Percentiles rank a stretch among this genome's conserved stretches.
Conservation (phyloP, 108 stramenopile genomes). For the Pseudonitzschia multiseries region DNA sequence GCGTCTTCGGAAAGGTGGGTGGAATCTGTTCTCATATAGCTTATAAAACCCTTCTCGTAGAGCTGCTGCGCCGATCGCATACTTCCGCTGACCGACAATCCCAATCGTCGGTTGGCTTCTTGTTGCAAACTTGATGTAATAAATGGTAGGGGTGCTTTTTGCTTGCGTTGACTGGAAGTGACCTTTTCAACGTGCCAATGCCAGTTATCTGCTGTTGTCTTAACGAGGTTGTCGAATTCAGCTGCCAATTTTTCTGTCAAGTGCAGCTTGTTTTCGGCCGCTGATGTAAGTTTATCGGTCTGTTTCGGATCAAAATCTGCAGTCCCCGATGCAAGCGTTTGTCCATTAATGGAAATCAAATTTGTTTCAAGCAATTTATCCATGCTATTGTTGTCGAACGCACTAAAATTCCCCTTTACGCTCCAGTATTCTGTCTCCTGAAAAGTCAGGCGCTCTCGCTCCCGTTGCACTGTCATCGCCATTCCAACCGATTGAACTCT, state of each 20-base stretch:
- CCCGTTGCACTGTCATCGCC: conserved; percentile 61
- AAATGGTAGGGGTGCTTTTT: conserved; percentile 58
- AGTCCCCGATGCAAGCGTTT: conserved; percentile 41
- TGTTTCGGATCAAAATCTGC: conserved; percentile 58
- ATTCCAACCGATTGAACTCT: conserved; percentile 77
- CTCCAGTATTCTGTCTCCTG: conserved; percentile 58
- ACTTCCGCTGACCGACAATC: conserved; percentile 55
- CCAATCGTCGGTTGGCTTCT: conserved; percentile 59
- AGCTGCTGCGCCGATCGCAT: conserved; percentile 78
- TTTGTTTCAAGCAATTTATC: conserved; percentile 37
- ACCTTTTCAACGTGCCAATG: conserved; percentile 36
- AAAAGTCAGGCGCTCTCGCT: conserved; percentile 67
- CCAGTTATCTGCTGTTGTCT: conserved; percentile 11
- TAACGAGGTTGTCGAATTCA: conserved; percentile 17
- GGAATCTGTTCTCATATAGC: conserved; percentile 87
- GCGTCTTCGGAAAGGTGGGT: conserved; percentile 64
- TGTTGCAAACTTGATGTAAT: conserved; percentile 84
- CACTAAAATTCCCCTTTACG: conserved; percentile 40
- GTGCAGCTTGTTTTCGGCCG: conserved; percentile 32
- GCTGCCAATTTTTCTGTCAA: conserved; percentile 28
- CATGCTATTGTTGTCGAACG: background rate
- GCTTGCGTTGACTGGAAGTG: conserved; percentile 29
- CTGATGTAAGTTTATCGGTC: conserved; percentile 13
- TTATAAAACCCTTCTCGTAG: conserved; percentile 78
- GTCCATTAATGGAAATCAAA: conserved; percentile 48